Evolutionary conservation across 129 eudicot species (phyloP).

Genomic region (Centella asiatica): DNA sequence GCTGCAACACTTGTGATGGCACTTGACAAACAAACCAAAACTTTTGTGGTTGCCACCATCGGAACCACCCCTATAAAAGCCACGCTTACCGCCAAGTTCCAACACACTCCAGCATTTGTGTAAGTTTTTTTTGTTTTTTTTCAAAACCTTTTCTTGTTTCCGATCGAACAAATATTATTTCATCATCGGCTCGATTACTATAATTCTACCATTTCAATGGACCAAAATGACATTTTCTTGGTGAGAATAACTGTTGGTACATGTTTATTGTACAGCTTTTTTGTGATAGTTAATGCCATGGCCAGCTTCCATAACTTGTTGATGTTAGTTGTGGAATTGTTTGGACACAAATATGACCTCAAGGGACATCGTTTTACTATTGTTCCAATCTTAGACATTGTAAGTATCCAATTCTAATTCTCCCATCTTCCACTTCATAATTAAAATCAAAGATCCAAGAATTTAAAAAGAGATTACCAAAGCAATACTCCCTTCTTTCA

Average conservation of each 20-base stretch:
- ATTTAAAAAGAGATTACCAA: too few relatives aligned
- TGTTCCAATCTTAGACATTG: conserved; percentile 60
- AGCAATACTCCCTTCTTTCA: too few relatives aligned
- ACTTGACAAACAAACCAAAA: conserved; percentile 55
- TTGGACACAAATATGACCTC: conserved; percentile 31
- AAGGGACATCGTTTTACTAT: conserved; percentile 36
- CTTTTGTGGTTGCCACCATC: conserved; percentile 61
- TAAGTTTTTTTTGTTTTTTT: conserved; percentile 17
- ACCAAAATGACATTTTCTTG: too few relatives aligned
- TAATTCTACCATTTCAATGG: too few relatives aligned
- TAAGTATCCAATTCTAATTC: conserved; percentile 20
- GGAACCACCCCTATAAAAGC: conserved; percentile 66
- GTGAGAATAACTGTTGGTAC: too few relatives aligned
- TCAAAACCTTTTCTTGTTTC: too few relatives aligned
- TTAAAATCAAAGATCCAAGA: too few relatives aligned
- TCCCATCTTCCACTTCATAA: too few relatives aligned
- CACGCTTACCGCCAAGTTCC: conserved; percentile 63
- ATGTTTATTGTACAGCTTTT: conserved; percentile 41
- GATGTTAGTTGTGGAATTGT: conserved; percentile 34
- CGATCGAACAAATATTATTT: too few relatives aligned
- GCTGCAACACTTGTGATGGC: conserved; percentile 77
- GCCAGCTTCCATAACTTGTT: conserved; percentile 58
- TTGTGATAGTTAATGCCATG: conserved; percentile 66
- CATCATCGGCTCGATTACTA: too few relatives aligned
- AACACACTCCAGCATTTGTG: conserved; percentile 69